Evolutionary conservation across 306 rosid genomes (phyloP).

Genomic region (Cicer pinnatifidum): DNA sequence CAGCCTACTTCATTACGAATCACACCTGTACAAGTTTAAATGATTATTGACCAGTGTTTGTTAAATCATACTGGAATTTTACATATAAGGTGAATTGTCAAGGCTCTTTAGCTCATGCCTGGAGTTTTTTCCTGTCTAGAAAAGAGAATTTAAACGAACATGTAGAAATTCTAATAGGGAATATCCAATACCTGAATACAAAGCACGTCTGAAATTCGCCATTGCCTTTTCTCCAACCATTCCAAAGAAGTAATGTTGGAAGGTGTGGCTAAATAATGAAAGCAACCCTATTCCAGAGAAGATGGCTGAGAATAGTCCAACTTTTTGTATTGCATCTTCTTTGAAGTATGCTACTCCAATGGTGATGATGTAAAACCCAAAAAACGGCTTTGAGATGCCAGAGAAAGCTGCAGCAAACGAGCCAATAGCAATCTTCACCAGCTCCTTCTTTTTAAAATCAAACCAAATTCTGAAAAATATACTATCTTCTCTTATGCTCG

Average conservation of each 20-base stretch:
- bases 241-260: conserved; percentile 89
- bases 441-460: conserved; percentile 60
- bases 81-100: conserved; percentile 20
- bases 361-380: conserved; percentile 77
- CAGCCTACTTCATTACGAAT: conserved; percentile 79
- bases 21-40: conserved; percentile 59
- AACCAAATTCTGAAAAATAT: conserved; percentile 86
- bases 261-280: conserved; percentile 71
- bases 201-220: conserved; percentile 66
- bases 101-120: conserved; percentile 21
- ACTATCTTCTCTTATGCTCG: conserved; percentile 37
- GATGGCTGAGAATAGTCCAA: conserved; percentile 61
- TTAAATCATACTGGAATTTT: conserved; percentile 21
- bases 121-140: not conserved
- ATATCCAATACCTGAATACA: conserved; percentile 68
- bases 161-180: conserved; percentile 22
- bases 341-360: conserved; percentile 78
- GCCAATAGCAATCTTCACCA: conserved; percentile 63
- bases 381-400: conserved; percentile 83
- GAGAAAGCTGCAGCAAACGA: conserved; percentile 65
- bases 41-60: not conserved
- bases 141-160: conserved; percentile 19
- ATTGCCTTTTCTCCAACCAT: conserved; percentile 88
- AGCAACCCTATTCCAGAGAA: conserved; percentile 69
- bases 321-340: conserved; percentile 56